Base-by-base conservation (phyloP, 2,329 filamentous ascomycete genomes). In the Sporothrix phasma region DNA sequence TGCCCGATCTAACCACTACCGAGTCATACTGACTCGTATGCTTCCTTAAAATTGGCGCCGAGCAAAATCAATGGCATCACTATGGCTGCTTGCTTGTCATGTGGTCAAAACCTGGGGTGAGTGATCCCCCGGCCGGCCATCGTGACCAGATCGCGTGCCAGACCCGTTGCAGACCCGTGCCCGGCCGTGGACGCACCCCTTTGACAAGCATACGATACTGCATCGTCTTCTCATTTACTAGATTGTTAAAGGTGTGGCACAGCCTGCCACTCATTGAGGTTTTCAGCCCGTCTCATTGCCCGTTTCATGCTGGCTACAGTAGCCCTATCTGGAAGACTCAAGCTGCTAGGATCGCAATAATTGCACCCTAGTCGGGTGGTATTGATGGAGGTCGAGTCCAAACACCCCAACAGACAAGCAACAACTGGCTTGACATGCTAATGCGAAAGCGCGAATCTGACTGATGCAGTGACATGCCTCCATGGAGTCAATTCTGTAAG, bases 271-370 rank as follows among this genome's bases (percentile, higher is more conserved):
- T 64, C 37, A 59, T 37, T 60, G 66, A 56, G 29, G 17, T 7
- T 61, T 63, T 47, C 31, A 66, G 64, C 58, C 63, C 64, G 53
- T 51, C 43, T 61, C 45, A 53, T 39, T 60, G 41, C 59, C 51
- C 24, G 41, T 62, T 62, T 49, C 24, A 37, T 17, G 11, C 11
- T 49, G 39, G 34, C 53, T 51, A 34, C 65, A n/a, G n/a, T 64
- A 66, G 47, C 63, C 54, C 26, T 31, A 64, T 61, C 46, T 39
- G 61, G 47, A 59, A 64, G 26, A 29, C 56, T 66, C 34, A 17
- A 54, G 24, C 61, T 24, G 29, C 49, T 5, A 43, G 56, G 46
- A 61, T 51, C 41, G 31, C n/a, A 34, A 53, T 51, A 39, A 34
- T 26, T 5, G 47, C 11, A 46, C 43, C 64, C 61, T n/a, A 37